Evolutionary conservation across 1,284 basidiomycete species (phyloP), one percentile per base, ranked within the genome.

Genomic region (Apiotrichum sp.): DNA sequence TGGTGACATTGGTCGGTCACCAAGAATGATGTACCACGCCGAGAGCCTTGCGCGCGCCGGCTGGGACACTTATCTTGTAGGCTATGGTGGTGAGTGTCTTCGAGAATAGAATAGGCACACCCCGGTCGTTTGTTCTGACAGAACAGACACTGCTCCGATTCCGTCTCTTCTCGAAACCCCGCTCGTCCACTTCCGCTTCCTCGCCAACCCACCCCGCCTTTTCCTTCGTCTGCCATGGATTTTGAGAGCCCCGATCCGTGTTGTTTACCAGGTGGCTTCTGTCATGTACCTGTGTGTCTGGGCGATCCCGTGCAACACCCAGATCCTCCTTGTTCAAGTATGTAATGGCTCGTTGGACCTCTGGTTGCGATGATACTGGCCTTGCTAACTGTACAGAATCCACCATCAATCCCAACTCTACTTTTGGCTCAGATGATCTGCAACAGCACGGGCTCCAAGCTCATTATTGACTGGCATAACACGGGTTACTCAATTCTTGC

Each of bases 401-500:
- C 96, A 11, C 96, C 96, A 3, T 91, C 89, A 53, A 90, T 99
- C 29, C 96, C 96, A 0, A 95, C 95, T 0, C 83, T 99, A 11
- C 83, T 86, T 2, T 78, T 98, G 8, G 89, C 91, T 2, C 88
- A 89, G 78, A 72, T 92, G 41, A 84, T 88, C 0, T 82, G 82
- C 29, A 74, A 77, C 49, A 68, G 90, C 4, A 81, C 84, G 14
- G 84, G 87, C 1, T 86, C 86, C 60, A 89, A 88, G 65, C 80
- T 98, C 58, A 87, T 98, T 55, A 95, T 98, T 59, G 96, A 99
- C 77, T 99, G 96, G 96, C 96, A 99, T 73, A 99, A 99, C 72
- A 83, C 95, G 8, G 93, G 93, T 6, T 95, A 92, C 71, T 96
- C 87, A 56, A 93, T 98, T 50, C 82, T 99, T 36, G 88, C 87